Percentiles rank a stretch among this genome's conserved stretches.
phyloP scores from a whole-genome alignment of 2,329 filamentous ascomycete genomes.

The Boeremia exigua region DNA sequence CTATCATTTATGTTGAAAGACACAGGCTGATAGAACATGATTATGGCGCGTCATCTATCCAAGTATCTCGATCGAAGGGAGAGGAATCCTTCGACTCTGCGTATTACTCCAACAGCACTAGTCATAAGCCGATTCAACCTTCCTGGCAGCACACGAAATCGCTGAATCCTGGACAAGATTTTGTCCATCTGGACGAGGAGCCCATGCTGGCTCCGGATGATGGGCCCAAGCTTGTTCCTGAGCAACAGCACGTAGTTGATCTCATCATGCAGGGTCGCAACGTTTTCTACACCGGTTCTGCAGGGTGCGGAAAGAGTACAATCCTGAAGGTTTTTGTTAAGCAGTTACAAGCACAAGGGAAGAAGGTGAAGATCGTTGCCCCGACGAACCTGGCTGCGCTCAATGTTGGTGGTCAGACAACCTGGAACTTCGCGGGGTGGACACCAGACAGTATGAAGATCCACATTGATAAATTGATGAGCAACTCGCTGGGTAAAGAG shows the following conservation, averaged over 20 bases:
- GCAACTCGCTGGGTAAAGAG: conserved; percentile 41
- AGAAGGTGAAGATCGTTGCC: conserved; percentile 60
- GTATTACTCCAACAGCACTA: neutral
- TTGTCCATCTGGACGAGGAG: neutral
- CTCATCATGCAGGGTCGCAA: conserved; percentile 60
- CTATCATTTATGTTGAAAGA: conserved; percentile 74
- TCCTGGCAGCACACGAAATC: neutral
- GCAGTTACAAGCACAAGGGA: conserved; percentile 44
- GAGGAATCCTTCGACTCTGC: neutral
- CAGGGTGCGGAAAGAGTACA: conserved; percentile 66
- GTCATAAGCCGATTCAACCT: neutral
- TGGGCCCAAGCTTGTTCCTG: conserved; percentile 49
- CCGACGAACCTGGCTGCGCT: conserved; percentile 67
- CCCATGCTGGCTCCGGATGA: neutral
- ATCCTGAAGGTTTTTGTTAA: conserved; percentile 59
- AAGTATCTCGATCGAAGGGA: neutral
- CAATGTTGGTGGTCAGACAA: conserved; percentile 63
- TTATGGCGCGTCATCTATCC: neutral
- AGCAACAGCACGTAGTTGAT: conserved; percentile 59
- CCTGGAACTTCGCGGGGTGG: conserved; percentile 65
- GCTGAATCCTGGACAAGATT: neutral
- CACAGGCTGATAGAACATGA: neutral
- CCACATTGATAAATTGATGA: conserved; percentile 46
- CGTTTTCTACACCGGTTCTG: conserved; percentile 70
- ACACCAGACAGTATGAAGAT: conserved; percentile 55